These are phyloP conservation scores for Zoysia japonica DNA, from an alignment of 176 grass and related monocot species.

Conservation along the genomic window DNA sequence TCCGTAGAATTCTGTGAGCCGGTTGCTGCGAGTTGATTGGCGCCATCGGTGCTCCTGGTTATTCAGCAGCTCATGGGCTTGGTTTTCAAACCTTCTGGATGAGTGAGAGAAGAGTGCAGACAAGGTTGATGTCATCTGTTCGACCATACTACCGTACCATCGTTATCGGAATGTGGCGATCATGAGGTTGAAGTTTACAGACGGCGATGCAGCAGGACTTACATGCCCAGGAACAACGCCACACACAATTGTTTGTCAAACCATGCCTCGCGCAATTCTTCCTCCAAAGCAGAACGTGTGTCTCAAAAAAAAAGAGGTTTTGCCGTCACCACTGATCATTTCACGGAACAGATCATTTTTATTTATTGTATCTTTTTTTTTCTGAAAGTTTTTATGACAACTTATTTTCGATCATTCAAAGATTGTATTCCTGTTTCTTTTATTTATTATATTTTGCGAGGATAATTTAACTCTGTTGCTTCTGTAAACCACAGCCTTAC, in stretches of 20 bases:
- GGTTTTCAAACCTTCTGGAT: conserved; percentile 30
- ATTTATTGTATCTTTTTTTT: too few species aligned
- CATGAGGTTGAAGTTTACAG: background rate
- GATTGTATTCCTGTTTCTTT: too few species aligned
- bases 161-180: background rate
- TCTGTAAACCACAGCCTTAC: too few species aligned
- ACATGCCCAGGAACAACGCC: background rate
- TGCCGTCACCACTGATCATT: background rate
- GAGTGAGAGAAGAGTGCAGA: background rate
- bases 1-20: background rate
- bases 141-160: background rate
- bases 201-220: background rate
- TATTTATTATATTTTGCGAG: too few species aligned
- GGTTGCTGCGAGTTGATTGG: background rate
- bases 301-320: background rate
- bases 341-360: background rate
- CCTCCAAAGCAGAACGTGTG: too few species aligned
- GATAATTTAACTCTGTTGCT: too few species aligned
- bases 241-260: background rate
- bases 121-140: background rate
- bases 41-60: background rate
- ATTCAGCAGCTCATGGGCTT: background rate
- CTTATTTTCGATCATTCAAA: too few species aligned
- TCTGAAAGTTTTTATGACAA: too few species aligned
- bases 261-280: too few species aligned